Conservation (phyloP, 495 filamentous ascomycete genomes). For the Lasiosphaeriaceae sp. region DNA sequence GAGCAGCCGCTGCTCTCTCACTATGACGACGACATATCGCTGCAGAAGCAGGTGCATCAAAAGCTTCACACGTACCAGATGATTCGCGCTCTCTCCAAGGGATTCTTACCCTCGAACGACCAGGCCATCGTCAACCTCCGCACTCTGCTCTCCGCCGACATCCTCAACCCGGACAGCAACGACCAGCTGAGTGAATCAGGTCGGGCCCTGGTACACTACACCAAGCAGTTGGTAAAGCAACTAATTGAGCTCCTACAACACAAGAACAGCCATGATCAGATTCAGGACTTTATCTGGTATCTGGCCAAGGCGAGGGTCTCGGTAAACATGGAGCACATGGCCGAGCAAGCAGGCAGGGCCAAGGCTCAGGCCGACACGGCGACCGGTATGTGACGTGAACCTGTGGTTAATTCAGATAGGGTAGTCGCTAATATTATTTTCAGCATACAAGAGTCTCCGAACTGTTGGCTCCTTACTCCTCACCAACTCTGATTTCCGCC, state of each 20-base stretch:
- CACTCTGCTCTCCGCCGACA: constrained; percentile 69
- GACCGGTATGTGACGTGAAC: constrained; percentile 53
- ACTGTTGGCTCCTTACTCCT: constrained; percentile 80
- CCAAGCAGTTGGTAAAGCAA: constrained; percentile 64
- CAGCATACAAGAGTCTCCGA: constrained; percentile 78
- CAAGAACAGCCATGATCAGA: constrained; percentile 81
- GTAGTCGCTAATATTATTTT: not conserved
- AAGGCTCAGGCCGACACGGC: constrained; percentile 72
- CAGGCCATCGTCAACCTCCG: constrained; percentile 79
- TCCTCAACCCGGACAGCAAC: constrained; percentile 68
- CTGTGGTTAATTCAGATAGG: too few relatives aligned
- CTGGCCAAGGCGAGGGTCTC: constrained; percentile 65
- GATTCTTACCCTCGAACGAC: constrained; percentile 89
- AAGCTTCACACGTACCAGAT: constrained; percentile 94
- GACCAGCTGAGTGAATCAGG: constrained; percentile 74
- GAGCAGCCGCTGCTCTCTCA: constrained; percentile 73
- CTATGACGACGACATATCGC: constrained; percentile 76
- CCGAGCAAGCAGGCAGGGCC: constrained; percentile 56
- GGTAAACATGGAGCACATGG: constrained; percentile 64
- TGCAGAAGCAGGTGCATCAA: constrained; percentile 72
- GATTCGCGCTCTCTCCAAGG: constrained; percentile 74
- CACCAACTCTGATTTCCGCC: constrained; percentile 84
- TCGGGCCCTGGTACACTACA: constrained; percentile 65
- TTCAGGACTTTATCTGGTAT: constrained; percentile 91
- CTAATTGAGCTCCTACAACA: constrained; percentile 72